Evolutionary conservation across 2,329 filamentous ascomycete species (phyloP), one percentile per base, ranked within the genome.

Genomic region (Bimuria novae-zelandiae): DNA sequence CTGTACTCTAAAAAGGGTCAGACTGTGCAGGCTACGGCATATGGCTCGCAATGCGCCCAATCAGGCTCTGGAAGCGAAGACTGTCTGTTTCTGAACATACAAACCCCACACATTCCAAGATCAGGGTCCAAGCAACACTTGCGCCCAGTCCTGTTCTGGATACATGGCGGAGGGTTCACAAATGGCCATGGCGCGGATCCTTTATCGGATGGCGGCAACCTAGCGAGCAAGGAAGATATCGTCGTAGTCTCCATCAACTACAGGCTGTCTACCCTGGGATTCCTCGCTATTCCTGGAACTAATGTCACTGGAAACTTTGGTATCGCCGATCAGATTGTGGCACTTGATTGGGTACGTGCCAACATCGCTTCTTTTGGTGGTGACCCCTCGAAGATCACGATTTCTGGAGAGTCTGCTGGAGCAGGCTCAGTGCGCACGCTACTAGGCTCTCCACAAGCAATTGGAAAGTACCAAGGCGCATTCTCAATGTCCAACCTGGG

Each of bases 241-340:
- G 77, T 84, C 3, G 77, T 84, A 3, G 84, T 87, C 4, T 70
- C 71, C 7, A 82, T 85, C 72, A 86, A 86, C 70, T 86, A 86
- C 66, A 80, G 84, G 7, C 70, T 86, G 3, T 77, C 76, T 0
- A 84, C 81, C 0, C 74, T 86, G 0, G 84, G 84, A 0, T 86
- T 84, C 60, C 70, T 86, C 0, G 83, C 83, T 0, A 74, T 85
- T 7, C 76, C 79, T 4, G 79, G 83, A 17, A 84, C 83, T 3
- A 68, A 76, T 4, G 77, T 80, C 42, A 83, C 80, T 30, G 83
- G 80, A 0, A 83, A 83, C 56, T 82, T 75, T 56, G 80, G 80
- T 2, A 77, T 83, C 42, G 75, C 72, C 6, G 81, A 84, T 53
- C 80, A 82, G 56, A 72, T 80, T 11, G 77, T 75, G 7, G 80